phyloP scores from a whole-genome alignment of 192 early-diverging fungal genomes.

The Spizellomyces sp. region DNA sequence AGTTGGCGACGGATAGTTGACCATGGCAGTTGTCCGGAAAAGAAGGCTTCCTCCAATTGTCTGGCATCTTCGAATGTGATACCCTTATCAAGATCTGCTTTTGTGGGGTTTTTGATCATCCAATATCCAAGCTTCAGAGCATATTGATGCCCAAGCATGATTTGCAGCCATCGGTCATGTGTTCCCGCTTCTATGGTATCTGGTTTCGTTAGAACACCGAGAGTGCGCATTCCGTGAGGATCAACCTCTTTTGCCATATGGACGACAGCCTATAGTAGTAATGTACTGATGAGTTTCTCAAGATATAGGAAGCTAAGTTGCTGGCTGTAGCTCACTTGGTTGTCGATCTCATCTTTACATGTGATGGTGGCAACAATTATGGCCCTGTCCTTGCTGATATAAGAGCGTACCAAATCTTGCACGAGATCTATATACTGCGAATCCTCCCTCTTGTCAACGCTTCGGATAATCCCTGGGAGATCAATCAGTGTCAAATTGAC shows the following conservation, averaged over 20 bases:
- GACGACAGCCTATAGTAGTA: slow-evolving; percentile 38
- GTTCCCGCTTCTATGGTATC: slow-evolving; percentile 60
- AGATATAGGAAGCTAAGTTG: neutral
- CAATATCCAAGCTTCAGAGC: slow-evolving; percentile 54
- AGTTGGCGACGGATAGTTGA: slow-evolving; percentile 31
- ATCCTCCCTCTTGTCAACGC: slow-evolving; percentile 46
- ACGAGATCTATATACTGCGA: slow-evolving; percentile 49
- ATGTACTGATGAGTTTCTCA: neutral
- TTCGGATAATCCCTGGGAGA: slow-evolving; percentile 62
- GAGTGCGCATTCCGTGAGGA: slow-evolving; percentile 50
- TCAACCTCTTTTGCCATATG: slow-evolving; percentile 56
- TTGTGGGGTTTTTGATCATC: slow-evolving; percentile 54
- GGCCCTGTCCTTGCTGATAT: slow-evolving; percentile 51
- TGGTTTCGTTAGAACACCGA: slow-evolving; percentile 66
- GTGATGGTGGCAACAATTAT: slow-evolving; percentile 61
- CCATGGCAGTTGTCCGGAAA: slow-evolving; percentile 39
- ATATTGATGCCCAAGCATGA: slow-evolving; percentile 52
- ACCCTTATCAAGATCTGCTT: slow-evolving; percentile 36
- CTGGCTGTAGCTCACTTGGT: slow-evolving; percentile 30
- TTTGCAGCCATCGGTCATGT: slow-evolving; percentile 52
- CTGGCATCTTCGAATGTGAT: slow-evolving; percentile 40
- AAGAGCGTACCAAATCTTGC: slow-evolving; percentile 47
- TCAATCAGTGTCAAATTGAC: slow-evolving; percentile 63
- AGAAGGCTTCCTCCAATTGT: slow-evolving; percentile 40
- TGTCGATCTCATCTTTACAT: slow-evolving; percentile 64